Percentiles rank a stretch among this genome's conserved stretches.
Conservation (phyloP, 352 stramenopile genomes). For the Poterioochromonas sp. region DNA sequence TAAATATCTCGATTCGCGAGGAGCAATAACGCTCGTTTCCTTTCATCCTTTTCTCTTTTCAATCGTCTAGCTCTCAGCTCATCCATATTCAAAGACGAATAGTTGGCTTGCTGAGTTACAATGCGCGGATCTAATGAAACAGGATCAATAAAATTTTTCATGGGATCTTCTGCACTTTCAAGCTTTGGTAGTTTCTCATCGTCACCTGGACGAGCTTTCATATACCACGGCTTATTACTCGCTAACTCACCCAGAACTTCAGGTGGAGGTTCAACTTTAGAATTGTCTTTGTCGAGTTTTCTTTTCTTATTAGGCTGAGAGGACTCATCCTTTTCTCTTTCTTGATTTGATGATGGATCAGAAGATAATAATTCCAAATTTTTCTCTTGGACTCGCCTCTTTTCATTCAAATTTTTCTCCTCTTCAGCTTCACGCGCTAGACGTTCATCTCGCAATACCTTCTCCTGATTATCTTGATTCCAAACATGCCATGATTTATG, state of each 20-base stretch:
- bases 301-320: neutral
- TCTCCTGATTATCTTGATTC: constrained; percentile 33
- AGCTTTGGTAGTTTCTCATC: neutral
- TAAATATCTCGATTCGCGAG: neutral
- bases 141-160: neutral
- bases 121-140: neutral
- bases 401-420: neutral
- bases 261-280: neutral
- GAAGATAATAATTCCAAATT: neutral
- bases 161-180: neutral
- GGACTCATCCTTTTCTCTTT: neutral
- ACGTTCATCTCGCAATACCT: constrained; percentile 19
- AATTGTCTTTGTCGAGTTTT: neutral
- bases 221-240: neutral
- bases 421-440: neutral
- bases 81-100: neutral
- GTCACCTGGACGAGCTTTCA: neutral
- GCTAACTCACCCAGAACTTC: neutral
- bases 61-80: neutral
- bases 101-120: neutral
- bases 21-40: neutral
- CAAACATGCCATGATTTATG: constrained; percentile 31
- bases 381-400: neutral
- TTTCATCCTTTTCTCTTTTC: neutral
- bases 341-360: neutral